Evolutionary conservation across 148 eudicot genomes (phyloP).

Genomic region (Fagopyrum homotropicum): DNA sequence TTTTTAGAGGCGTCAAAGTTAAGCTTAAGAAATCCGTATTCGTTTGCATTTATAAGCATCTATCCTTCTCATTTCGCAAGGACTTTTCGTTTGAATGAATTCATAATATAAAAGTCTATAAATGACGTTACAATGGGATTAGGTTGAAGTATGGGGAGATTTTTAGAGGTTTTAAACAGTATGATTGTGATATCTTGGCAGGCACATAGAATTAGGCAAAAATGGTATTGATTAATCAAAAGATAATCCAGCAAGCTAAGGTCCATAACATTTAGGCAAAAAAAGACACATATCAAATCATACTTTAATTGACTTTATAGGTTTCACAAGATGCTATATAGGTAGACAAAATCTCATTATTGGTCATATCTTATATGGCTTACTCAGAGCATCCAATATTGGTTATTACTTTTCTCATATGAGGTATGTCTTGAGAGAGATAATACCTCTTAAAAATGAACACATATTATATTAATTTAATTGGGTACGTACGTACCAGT

Average conservation of each 20-base stretch:
- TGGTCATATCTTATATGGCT: background rate
- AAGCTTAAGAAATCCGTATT: too few relatives aligned
- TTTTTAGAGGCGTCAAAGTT: too few relatives aligned
- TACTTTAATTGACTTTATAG: background rate
- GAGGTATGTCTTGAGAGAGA: too few relatives aligned
- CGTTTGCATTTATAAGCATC: too few relatives aligned
- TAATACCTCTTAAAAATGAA: too few relatives aligned
- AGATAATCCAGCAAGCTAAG: background rate
- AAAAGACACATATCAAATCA: background rate
- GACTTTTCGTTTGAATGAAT: too few relatives aligned
- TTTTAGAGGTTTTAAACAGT: background rate
- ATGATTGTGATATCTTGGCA: background rate
- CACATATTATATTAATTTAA: too few relatives aligned
- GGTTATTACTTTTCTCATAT: background rate
- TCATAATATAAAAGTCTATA: too few relatives aligned
- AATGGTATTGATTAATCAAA: background rate
- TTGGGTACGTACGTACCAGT: too few relatives aligned
- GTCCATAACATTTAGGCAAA: slow-evolving; percentile 10
- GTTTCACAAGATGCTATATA: background rate
- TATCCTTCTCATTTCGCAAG: too few relatives aligned
- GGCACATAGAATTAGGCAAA: background rate
- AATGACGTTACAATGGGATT: too few relatives aligned
- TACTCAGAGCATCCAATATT: background rate
- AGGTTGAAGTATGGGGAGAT: too few relatives aligned
- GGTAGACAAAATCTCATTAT: background rate